A percentile compares a stretch with the other conserved stretches of the same genome.
Evolutionary conservation across 139 green algal genomes (phyloP).

Genomic region (Nannochloris sp.): DNA sequence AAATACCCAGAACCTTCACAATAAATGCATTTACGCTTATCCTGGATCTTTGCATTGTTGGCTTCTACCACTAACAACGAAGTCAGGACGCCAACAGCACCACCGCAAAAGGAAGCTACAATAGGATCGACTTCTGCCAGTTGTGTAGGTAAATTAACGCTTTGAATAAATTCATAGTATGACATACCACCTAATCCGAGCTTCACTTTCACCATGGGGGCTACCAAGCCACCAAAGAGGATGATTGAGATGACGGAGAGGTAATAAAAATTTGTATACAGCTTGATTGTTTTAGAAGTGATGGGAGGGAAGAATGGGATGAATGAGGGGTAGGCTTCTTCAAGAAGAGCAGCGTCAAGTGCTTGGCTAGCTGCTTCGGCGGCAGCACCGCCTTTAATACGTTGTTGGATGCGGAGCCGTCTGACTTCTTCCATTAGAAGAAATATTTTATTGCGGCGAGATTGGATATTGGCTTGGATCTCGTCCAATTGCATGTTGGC

Average conservation of each 20-base stretch:
- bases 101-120: conserved; percentile 95
- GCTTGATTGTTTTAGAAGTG: conserved; percentile 69
- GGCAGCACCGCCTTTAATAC: conserved; percentile 61
- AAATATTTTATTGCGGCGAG: conserved; percentile 84
- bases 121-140: conserved; percentile 94
- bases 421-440: conserved; percentile 96
- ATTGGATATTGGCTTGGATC: conserved; percentile 65
- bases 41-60: conserved; percentile 87
- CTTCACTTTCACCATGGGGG: conserved; percentile 84
- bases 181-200: conserved; percentile 86
- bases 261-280: conserved; percentile 78
- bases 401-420: conserved; percentile 88
- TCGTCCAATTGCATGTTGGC: conserved; percentile 72
- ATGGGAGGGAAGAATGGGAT: conserved; percentile 87
- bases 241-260: conserved; percentile 71
- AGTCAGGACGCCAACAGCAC: conserved; percentile 88
- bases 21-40: conserved; percentile 64
- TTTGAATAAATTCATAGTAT: conserved; percentile 89
- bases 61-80: conserved; percentile 92
- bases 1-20: conserved; percentile 81
- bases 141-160: conserved; percentile 83
- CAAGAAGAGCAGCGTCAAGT: conserved; percentile 11
- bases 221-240: conserved; percentile 85
- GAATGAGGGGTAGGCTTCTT: conserved; percentile 61
- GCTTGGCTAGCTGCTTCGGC: not conserved